Percentiles rank a stretch among this genome's conserved stretches.
Conservation (phyloP, 192 early-diverging fungal species). For the Kickxella alabastrina region DNA sequence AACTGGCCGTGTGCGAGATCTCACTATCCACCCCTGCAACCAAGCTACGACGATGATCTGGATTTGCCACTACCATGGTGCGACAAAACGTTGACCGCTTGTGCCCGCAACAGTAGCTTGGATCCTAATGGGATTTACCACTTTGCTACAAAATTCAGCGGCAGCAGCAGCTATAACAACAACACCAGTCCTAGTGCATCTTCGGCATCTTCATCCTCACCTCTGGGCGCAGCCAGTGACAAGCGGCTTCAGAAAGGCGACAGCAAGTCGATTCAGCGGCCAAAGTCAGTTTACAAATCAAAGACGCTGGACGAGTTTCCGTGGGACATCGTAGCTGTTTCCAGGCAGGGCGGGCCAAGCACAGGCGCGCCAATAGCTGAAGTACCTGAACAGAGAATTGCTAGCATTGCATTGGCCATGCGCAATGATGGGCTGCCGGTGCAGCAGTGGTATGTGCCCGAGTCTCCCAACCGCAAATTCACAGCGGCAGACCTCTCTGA, state of each 20-base stretch:
- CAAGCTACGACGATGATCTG: not conserved
- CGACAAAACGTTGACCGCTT: conserved; percentile 1
- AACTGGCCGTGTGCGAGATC: conserved; percentile 16
- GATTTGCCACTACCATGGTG: not conserved
- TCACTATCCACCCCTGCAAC: not conserved
- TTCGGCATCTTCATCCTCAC: not conserved
- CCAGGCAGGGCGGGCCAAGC: conserved; percentile 8
- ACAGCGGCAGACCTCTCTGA: conserved; percentile 1
- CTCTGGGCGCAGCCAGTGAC: conserved; percentile 3
- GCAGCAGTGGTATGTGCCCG: conserved; percentile 38
- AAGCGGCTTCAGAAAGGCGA: conserved; percentile 9
- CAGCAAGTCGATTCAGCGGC: not conserved
- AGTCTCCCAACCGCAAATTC: not conserved
- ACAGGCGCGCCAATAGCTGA: not conserved
- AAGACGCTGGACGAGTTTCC: conserved; percentile 23
- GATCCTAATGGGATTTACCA: not conserved
- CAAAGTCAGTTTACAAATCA: conserved; percentile 16
- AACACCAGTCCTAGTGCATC: not conserved
- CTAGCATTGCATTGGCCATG: conserved; percentile 25
- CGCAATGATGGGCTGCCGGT: conserved; percentile 36
- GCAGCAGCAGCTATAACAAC: not conserved
- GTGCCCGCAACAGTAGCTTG: not conserved
- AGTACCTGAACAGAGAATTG: conserved; percentile 5
- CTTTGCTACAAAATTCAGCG: conserved; percentile 4
- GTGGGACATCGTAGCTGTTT: conserved; percentile 33